Base-by-base conservation (phyloP, 495 filamentous ascomycete species). In the Emericellopsis terricola region DNA sequence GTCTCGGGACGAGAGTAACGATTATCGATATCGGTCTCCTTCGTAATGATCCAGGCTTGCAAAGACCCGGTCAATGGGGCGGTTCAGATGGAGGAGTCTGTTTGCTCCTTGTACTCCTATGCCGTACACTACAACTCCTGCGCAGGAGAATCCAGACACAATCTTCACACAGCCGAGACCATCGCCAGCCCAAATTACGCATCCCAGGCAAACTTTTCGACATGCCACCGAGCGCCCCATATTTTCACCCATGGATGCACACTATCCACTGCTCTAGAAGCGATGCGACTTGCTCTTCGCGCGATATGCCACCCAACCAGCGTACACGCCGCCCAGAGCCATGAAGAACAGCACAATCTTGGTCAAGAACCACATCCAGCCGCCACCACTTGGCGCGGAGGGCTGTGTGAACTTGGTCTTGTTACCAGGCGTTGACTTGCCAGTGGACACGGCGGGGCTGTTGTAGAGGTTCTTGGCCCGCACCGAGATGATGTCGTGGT, bases 401-500 rank as follows among this genome's bases (percentile, higher is more conserved):
- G 19, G 8, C 36, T 38, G 38, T 48, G 52, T 50, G 30, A 15
- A 8, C 39, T 13, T 34, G 44, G 43, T 43, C 45, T 49, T 52
- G 37, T 56, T 36, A 15, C 14, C 17, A 11, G n/a, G 19, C n/a
- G 19, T 4, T 8, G 10, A 10, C 38, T 53, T 61, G 36, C 46
- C 51, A 15, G 53, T 55, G 17, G 55, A 55, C 10, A 45, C 40
- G 47, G 52, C 37, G 48, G 59, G 66, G 34, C 75, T 56, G 37
- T 65, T 67, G 56, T 99, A 94, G 18, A 96, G 65, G 51, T 94
- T 96, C 65, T 81, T 79, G 26, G 86, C 73, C 38, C 76, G 61
- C 52, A 99, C 69, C 36, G 69, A 77, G 53, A 96, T 77, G 54
- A 99, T 91, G 54, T 99, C 91, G 69, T 93, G 84, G 65, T 94